These are phyloP conservation scores for Delonix regia DNA, from an alignment of 306 rosid species.

Conservation along the genomic window DNA sequence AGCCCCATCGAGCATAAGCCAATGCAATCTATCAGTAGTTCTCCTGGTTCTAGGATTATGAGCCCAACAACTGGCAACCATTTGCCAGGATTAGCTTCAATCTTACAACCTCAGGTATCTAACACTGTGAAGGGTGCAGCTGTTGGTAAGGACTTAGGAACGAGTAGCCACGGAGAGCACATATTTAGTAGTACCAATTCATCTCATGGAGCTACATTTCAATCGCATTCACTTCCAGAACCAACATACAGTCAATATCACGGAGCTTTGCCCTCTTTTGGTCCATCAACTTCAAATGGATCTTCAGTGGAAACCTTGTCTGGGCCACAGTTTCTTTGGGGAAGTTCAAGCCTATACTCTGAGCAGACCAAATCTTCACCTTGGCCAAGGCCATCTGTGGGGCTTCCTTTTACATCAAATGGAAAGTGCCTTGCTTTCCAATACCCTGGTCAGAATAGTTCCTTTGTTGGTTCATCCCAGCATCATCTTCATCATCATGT, in stretches of 20 bases:
- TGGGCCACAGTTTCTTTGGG: conserved; percentile 99
- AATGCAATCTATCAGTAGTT: conserved; percentile 62
- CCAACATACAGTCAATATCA: conserved; percentile 67
- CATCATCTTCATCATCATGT: conserved; percentile 71
- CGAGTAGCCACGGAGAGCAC: conserved; percentile 57
- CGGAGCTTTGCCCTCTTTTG: conserved; percentile 62
- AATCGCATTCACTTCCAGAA: conserved; percentile 79
- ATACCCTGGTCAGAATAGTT: conserved; percentile 58
- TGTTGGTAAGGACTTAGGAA: conserved; percentile 78
- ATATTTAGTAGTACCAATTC: conserved; percentile 46
- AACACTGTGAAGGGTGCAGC: conserved; percentile 73
- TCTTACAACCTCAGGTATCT: conserved; percentile 78
- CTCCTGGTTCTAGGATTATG: conserved; percentile 76
- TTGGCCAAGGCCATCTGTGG: conserved; percentile 72
- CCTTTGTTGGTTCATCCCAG: conserved; percentile 68
- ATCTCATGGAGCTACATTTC: conserved; percentile 61
- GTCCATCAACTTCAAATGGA: conserved; percentile 68
- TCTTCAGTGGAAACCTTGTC: conserved; percentile 84
- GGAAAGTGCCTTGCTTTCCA: conserved; percentile 77
- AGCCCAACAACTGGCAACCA: conserved; percentile 78
- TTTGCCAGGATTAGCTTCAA: conserved; percentile 88
- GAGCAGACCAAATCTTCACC: conserved; percentile 72
- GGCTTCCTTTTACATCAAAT: conserved; percentile 69
- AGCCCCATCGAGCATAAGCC: conserved; percentile 86
- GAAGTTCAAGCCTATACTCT: conserved; percentile 71